phyloP scores from a whole-genome alignment of 371 early-diverging fungal genomes.

The Apophysomyces variabilis region DNA sequence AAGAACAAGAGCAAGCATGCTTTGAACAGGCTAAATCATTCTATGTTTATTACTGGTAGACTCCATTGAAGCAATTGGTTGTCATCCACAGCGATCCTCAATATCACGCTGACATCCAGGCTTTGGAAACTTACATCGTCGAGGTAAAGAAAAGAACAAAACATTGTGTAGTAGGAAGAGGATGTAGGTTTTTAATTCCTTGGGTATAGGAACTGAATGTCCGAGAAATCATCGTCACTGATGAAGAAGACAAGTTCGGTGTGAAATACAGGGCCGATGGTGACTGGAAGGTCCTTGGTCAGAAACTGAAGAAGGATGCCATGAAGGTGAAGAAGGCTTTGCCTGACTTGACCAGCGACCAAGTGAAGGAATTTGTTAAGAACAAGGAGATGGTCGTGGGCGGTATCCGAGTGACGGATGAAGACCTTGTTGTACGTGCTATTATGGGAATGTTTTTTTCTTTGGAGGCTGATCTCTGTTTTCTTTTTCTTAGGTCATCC shows the following conservation, averaged over 20 bases:
- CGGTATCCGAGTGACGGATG: slow-evolving; percentile 81
- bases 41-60: slow-evolving; percentile 46
- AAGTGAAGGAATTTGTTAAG: slow-evolving; percentile 82
- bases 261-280: slow-evolving; percentile 92
- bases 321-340: slow-evolving; percentile 91
- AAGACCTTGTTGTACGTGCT: slow-evolving; percentile 72
- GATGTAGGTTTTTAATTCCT: no score
- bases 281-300: slow-evolving; percentile 89
- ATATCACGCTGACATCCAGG: slow-evolving; percentile 86
- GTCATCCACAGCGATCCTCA: slow-evolving; percentile 90
- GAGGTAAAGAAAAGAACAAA: slow-evolving; percentile 67
- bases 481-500: slow-evolving; percentile 52
- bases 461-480: background rate
- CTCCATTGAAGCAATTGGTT: slow-evolving; percentile 93
- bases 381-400: slow-evolving; percentile 74
- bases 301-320: slow-evolving; percentile 88
- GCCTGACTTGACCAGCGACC: slow-evolving; percentile 73
- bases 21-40: background rate
- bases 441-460: background rate
- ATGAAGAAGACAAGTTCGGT: slow-evolving; percentile 91
- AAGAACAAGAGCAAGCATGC: background rate
- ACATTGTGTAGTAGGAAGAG: slow-evolving; percentile 53
- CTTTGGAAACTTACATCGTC: slow-evolving; percentile 83
- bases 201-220: slow-evolving; percentile 89
- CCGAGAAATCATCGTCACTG: slow-evolving; percentile 82